phyloP scores from a whole-genome alignment of 202 grass and related monocot species.

The Brachypodium distachyon region DNA sequence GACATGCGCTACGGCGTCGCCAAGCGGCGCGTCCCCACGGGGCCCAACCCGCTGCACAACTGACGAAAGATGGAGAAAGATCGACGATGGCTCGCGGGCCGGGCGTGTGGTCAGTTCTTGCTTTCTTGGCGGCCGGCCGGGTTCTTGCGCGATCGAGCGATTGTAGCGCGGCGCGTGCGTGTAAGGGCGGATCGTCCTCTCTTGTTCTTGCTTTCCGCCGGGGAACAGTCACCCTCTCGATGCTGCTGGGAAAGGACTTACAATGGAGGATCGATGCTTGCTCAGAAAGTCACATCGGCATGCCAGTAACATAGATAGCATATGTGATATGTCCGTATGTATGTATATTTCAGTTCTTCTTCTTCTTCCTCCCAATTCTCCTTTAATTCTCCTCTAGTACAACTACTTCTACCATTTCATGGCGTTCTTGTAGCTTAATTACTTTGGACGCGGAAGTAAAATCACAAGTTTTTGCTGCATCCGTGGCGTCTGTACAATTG shows the following conservation, averaged over 20 bases:
- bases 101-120: constrained; percentile 19
- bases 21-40: constrained; percentile 77
- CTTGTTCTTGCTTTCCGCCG: constrained; percentile 93
- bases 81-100: not conserved
- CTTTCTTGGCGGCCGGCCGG: constrained; percentile 15
- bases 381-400: not conserved
- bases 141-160: constrained; percentile 3
- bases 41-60: constrained; percentile 94
- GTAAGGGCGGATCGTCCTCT: constrained; percentile 41
- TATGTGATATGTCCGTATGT: not conserved
- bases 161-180: not conserved
- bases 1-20: constrained; percentile 62
- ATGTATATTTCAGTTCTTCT: constrained; percentile 13
- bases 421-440: constrained; percentile 7
- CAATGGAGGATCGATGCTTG: constrained; percentile 65
- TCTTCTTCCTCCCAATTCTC: constrained; percentile 8
- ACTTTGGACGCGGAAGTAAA: not conserved
- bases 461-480: not conserved
- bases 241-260: constrained; percentile 59
- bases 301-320: constrained; percentile 33
- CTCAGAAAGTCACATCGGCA: not conserved
- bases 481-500: not conserved
- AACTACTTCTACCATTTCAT: not conserved
- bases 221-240: not conserved
- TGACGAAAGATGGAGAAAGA: too few relatives aligned